phyloP scores from a whole-genome alignment of 2,329 filamentous ascomycete species.

The Nemania abortiva region DNA sequence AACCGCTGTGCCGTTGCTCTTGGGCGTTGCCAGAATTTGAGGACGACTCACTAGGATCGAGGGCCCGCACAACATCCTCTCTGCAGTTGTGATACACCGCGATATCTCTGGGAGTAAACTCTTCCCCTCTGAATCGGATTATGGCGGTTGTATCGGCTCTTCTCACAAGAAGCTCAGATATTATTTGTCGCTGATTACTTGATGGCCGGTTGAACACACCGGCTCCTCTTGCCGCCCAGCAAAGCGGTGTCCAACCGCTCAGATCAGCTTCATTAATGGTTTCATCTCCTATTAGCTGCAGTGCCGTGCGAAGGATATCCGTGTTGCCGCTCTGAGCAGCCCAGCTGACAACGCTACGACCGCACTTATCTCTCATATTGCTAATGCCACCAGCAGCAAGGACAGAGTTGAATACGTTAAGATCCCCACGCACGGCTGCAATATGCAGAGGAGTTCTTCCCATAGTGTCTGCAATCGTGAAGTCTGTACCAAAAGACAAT shows the following conservation, averaged over 20 bases:
- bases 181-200: slow-evolving; percentile 1
- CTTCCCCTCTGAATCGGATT: neutral
- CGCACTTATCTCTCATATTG: slow-evolving; percentile 8
- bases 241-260: slow-evolving; percentile 33
- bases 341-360: slow-evolving; percentile 27
- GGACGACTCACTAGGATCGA: neutral
- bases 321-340: slow-evolving; percentile 24
- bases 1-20: neutral
- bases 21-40: neutral
- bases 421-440: neutral
- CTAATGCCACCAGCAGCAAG: neutral
- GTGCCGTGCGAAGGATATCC: slow-evolving; percentile 6
- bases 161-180: neutral
- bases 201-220: neutral
- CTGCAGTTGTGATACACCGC: slow-evolving; percentile 1
- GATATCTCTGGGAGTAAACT: neutral
- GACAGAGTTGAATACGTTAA: neutral
- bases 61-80: neutral
- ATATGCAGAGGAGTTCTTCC: neutral
- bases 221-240: slow-evolving; percentile 27
- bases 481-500: neutral
- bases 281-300: slow-evolving; percentile 7
- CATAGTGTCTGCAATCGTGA: neutral
- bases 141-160: neutral
- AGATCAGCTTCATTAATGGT: slow-evolving; percentile 24